These are phyloP conservation scores for Tripidium arundinaceum DNA, from an alignment of 202 grass and related monocot genomes.

Conservation along the genomic window DNA sequence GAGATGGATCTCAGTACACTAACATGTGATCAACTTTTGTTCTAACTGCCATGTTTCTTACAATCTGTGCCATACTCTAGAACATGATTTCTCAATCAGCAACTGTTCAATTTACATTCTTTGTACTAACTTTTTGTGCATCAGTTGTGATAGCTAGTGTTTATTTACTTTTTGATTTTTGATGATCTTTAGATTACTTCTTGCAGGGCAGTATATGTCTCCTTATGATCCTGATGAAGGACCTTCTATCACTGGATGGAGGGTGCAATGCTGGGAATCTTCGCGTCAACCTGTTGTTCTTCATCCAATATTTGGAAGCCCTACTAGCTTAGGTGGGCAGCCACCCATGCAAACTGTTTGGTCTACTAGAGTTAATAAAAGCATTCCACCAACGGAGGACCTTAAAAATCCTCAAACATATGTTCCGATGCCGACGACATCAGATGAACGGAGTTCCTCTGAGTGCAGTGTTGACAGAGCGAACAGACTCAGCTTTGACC, in stretches of 20 bases:
- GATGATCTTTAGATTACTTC: conserved; percentile 12
- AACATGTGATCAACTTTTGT: background rate
- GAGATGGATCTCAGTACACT: background rate
- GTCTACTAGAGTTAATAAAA: conserved; percentile 92
- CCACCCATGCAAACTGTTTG: conserved; percentile 97
- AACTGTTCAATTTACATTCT: conserved; percentile 1
- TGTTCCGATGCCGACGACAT: conserved; percentile 62
- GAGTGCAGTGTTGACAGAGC: conserved; percentile 92
- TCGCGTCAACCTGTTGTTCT: conserved; percentile 93
- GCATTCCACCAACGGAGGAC: conserved; percentile 91
- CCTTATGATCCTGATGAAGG: conserved; percentile 99
- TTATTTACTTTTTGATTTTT: conserved; percentile 18
- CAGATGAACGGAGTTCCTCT: conserved; percentile 87
- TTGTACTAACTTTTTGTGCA: background rate
- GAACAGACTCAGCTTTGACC: conserved; percentile 89
- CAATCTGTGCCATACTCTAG: background rate
- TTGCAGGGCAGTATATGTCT: conserved; percentile 98
- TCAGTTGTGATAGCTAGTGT: background rate
- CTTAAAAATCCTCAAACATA: conserved; percentile 79
- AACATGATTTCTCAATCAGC: conserved; percentile 4
- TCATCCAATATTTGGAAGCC: conserved; percentile 99
- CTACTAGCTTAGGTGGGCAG: conserved; percentile 70
- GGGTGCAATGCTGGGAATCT: conserved; percentile 98
- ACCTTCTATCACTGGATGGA: conserved; percentile 97
- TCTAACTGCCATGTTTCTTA: background rate